Evolutionary conservation across 305 asterid genomes (phyloP).

Genomic region (Fraxinus xanthoxyloides): DNA sequence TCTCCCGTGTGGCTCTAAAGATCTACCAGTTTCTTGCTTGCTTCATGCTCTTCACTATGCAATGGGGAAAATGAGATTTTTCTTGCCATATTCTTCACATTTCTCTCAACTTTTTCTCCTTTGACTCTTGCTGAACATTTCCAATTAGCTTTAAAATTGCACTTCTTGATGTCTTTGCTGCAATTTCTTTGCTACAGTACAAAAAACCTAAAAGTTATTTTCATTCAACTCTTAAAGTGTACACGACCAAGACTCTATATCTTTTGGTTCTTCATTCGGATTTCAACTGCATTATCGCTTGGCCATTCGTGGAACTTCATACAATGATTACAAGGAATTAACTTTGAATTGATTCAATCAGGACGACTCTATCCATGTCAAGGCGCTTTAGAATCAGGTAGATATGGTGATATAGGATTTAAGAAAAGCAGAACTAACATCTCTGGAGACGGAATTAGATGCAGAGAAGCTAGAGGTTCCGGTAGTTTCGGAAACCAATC

Average conservation of each 20-base stretch:
- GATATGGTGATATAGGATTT: constrained; percentile 63
- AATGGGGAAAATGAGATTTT: not conserved
- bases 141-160: not conserved
- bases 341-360: constrained; percentile 54
- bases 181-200: not conserved
- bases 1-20: not conserved
- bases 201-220: not conserved
- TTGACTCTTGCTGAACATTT: not conserved
- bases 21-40: not conserved
- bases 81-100: not conserved
- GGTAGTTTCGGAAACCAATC: constrained; percentile 73
- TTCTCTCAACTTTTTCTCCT: not conserved
- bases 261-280: constrained; percentile 32
- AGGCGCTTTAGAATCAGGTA: constrained; percentile 59
- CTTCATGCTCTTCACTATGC: not conserved
- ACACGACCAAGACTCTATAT: not conserved
- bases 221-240: not conserved
- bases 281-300: constrained; percentile 53
- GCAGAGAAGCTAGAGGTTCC: constrained; percentile 59
- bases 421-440: constrained; percentile 58
- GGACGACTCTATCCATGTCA: constrained; percentile 77
- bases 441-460: constrained; percentile 47
- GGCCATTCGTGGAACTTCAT: constrained; percentile 40
- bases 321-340: constrained; percentile 50
- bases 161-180: not conserved